A percentile compares a stretch with the other conserved stretches of the same genome.
These are phyloP conservation scores for Astrothelium macrocarpum DNA, from an alignment of 495 filamentous ascomycete species.

Conservation along the genomic window DNA sequence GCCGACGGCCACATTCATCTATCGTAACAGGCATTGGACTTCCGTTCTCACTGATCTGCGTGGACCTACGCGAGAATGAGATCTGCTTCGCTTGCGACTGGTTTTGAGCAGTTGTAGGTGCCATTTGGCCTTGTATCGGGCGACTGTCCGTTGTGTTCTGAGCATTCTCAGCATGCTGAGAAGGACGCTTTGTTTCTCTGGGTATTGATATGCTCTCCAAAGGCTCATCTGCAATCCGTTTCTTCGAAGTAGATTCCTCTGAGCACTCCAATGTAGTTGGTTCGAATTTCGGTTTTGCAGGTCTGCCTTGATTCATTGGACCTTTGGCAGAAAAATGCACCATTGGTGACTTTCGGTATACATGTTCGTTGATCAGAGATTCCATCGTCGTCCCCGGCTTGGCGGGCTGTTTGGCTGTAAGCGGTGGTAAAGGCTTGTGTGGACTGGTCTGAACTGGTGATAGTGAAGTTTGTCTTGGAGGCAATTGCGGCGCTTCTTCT, in stretches of 20 bases:
- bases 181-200: background rate
- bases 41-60: background rate
- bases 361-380: background rate
- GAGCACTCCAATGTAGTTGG: background rate
- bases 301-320: background rate
- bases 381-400: background rate
- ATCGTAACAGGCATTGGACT: background rate
- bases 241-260: background rate
- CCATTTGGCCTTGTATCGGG: background rate
- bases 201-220: background rate
- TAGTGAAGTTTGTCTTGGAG: background rate
- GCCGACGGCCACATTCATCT: background rate
- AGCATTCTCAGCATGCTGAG: background rate
- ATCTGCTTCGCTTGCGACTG: background rate
- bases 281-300: background rate
- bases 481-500: background rate
- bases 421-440: background rate
- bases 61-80: background rate
- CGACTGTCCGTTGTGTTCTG: background rate
- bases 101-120: background rate
- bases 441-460: background rate
- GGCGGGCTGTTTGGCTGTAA: background rate
- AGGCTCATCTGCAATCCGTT: background rate
- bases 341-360: conserved; percentile 1
- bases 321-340: background rate